A percentile compares a stretch with the other conserved stretches of the same genome.
These are phyloP conservation scores for Hyaloscypha finlandica DNA, from an alignment of 495 filamentous ascomycete genomes.

Conservation along the genomic window DNA sequence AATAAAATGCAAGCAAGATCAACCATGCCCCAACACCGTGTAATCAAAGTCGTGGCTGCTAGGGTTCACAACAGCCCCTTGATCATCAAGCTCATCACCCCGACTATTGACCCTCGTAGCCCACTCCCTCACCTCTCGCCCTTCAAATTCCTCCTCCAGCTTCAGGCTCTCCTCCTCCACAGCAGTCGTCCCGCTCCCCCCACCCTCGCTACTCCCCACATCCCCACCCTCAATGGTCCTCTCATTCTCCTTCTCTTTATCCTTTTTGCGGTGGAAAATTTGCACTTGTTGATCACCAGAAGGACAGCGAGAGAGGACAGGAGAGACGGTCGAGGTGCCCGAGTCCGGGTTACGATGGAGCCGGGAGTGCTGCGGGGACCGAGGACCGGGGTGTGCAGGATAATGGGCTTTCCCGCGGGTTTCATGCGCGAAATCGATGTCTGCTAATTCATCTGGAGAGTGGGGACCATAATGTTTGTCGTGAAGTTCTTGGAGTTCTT, in stretches of 20 bases:
- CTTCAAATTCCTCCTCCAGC: slow-evolving; percentile 1
- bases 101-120: slow-evolving; percentile 3
- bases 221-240: not conserved
- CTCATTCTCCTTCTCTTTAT: slow-evolving; percentile 2
- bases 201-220: slow-evolving; percentile 5
- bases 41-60: not conserved
- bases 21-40: not conserved
- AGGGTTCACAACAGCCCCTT: not conserved
- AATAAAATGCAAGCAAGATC: not conserved
- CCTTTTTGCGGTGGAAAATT: slow-evolving; percentile 7
- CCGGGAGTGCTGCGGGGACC: slow-evolving; percentile 3
- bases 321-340: not conserved
- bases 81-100: not conserved
- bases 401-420: slow-evolving; percentile 7
- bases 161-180: slow-evolving; percentile 20
- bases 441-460: not conserved
- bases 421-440: not conserved
- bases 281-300: slow-evolving; percentile 4
- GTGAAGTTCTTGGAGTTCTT: not conserved
- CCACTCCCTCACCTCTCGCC: slow-evolving; percentile 9
- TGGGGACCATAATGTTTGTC: not conserved
- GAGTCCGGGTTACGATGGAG: not conserved
- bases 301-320: slow-evolving; percentile 5
- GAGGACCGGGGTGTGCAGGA: slow-evolving; percentile 25
- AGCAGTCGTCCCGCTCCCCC: slow-evolving; percentile 43